Evolutionary conservation across 768 basidiomycete genomes (phyloP).

Genomic region (Gymnopilus junonius): DNA sequence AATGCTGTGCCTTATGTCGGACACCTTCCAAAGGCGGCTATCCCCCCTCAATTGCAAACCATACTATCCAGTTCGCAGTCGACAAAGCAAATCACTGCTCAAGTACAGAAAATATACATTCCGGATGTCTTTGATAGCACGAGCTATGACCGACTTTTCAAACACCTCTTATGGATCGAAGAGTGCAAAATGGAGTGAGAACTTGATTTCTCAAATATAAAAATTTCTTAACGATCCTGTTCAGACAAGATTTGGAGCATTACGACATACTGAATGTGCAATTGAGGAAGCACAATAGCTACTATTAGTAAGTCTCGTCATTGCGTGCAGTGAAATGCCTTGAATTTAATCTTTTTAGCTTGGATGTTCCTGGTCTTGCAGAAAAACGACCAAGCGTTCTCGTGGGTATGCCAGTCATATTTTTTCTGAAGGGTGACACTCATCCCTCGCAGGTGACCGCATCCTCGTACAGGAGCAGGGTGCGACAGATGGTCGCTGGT

Average conservation of each 20-base stretch:
- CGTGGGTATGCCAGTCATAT: slow-evolving; percentile 42
- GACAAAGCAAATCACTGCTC: slow-evolving; percentile 29
- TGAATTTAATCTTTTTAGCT: slow-evolving; percentile 17
- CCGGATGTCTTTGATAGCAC: slow-evolving; percentile 40
- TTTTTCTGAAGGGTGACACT: neutral
- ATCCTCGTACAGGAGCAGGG: slow-evolving; percentile 55
- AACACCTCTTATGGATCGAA: slow-evolving; percentile 59
- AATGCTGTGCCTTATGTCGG: slow-evolving; percentile 47
- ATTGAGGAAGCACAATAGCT: slow-evolving; percentile 32
- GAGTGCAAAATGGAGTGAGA: slow-evolving; percentile 47
- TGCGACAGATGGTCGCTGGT: slow-evolving; percentile 52
- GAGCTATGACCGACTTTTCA: slow-evolving; percentile 52
- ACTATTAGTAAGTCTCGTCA: slow-evolving; percentile 42
- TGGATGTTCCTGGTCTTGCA: slow-evolving; percentile 50
- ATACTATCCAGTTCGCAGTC: slow-evolving; percentile 26
- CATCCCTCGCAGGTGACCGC: slow-evolving; percentile 45
- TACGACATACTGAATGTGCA: slow-evolving; percentile 40
- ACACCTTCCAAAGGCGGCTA: slow-evolving; percentile 39
- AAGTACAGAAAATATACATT: slow-evolving; percentile 40
- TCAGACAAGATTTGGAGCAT: slow-evolving; percentile 44
- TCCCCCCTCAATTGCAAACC: slow-evolving; percentile 39
- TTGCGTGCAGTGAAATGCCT: neutral
- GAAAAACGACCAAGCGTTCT: slow-evolving; percentile 64
- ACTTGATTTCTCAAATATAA: slow-evolving; percentile 7
- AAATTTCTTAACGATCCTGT: neutral